These are phyloP conservation scores for Caryopteris hybrid DNA, from an alignment of 305 asterid species.

Conservation along the genomic window DNA sequence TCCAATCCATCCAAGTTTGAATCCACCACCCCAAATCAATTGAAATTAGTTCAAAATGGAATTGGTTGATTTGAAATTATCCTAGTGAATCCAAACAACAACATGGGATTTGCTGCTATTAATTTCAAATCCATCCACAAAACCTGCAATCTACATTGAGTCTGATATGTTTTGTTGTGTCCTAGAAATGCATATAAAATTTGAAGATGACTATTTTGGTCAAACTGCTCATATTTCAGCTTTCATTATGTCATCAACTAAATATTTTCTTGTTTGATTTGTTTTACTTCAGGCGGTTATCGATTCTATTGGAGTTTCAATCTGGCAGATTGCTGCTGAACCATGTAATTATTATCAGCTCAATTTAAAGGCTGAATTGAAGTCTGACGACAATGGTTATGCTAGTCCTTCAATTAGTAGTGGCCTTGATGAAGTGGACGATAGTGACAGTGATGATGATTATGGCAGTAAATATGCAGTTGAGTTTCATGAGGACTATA, in stretches of 20 bases:
- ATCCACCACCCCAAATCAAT: too few relatives aligned
- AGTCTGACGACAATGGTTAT: conserved; percentile 48
- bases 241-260: too few relatives aligned
- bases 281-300: conserved; percentile 57
- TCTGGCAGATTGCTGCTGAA: conserved; percentile 92
- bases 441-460: conserved; percentile 59
- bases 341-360: conserved; percentile 32
- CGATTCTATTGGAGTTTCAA: conserved; percentile 69
- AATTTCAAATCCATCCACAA: too few relatives aligned
- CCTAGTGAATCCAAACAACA: too few relatives aligned
- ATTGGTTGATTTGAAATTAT: too few relatives aligned
- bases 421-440: conserved; percentile 36
- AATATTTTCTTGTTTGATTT: too few relatives aligned
- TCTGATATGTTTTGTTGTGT: too few relatives aligned
- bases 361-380: conserved; percentile 19
- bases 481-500: conserved; percentile 42
- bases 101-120: too few relatives aligned
- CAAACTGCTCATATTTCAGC: not conserved
- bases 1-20: too few relatives aligned
- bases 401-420: conserved; percentile 27
- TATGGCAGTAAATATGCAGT: conserved; percentile 26
- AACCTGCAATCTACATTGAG: too few relatives aligned
- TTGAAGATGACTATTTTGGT: not conserved
- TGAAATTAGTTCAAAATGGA: too few relatives aligned
- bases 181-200: too few relatives aligned